Evolutionary conservation across 768 basidiomycete genomes (phyloP), one percentile per base, ranked within the genome.

Genomic region (Lactarius indigo): DNA sequence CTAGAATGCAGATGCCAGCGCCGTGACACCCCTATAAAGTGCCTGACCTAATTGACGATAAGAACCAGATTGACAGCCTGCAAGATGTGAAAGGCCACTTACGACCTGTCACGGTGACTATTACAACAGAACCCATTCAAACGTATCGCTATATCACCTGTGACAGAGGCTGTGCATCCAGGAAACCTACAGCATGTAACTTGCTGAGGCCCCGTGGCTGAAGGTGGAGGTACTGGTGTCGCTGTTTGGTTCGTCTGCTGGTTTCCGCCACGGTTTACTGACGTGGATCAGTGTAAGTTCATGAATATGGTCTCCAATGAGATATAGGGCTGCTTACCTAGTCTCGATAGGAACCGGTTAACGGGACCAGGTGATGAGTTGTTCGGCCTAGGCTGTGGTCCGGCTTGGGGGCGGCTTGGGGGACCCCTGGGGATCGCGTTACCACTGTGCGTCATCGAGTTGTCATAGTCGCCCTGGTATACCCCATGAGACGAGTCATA

Each of bases 51-150:
- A 35, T 35, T 15, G 50, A 52, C 13, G 50, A 52, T 50, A 5
- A 26, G 47, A 26, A 50, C 47, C 13, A 26, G 23, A 13, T 23
- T 50, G 47, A 6, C 5, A 13, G 12, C 5, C 47, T 50, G n/a
- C 23, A 50, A 23, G 23, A 23, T 30, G 4, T 23, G 15, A 20
- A 65, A 35, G 3, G 5, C 26, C 30, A 65, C 41, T 15, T 60
- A 10, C 59, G 33, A 39, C 35, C 12, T 57, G n/a, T 35, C 35
- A 35, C 35, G 35, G 12, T 65, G 55, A 7, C 5, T 0, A 10
- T 61, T 17, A 28, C 42, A n/a, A 33, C 64, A 65, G 55, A 65
- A 65, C 20, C 64, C 64, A 31, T n/a, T 28, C 20, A 47, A 37
- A 26, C 54, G 33, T 4, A 12, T 33, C 13, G 35, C 17, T 30